Percentiles rank a stretch among this genome's conserved stretches.
These are phyloP conservation scores for Penicillium diatomitis DNA, from an alignment of 495 filamentous ascomycete genomes.

Conservation along the genomic window DNA sequence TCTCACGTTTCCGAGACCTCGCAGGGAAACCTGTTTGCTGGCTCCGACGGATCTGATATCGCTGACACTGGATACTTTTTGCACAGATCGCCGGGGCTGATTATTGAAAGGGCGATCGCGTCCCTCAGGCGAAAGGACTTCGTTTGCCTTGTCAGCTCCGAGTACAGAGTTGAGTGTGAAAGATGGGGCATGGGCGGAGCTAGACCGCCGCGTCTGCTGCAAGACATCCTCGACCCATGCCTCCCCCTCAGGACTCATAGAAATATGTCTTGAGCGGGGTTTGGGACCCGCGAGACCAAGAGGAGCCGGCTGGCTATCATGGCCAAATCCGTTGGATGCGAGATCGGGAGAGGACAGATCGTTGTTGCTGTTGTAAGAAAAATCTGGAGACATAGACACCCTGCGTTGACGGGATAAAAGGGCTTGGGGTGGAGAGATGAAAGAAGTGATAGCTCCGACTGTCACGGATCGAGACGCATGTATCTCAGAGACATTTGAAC, in stretches of 20 bases:
- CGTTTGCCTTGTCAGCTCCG: neutral
- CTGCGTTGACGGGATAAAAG: slow-evolving; percentile 23
- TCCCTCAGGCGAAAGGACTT: slow-evolving; percentile 1
- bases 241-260: slow-evolving; percentile 43
- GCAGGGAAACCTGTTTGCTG: slow-evolving; percentile 30
- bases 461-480: slow-evolving; percentile 22
- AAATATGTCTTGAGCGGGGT: slow-evolving; percentile 32
- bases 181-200: slow-evolving; percentile 20
- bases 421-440: slow-evolving; percentile 25
- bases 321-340: neutral
- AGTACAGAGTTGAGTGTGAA: slow-evolving; percentile 3
- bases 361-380: slow-evolving; percentile 23
- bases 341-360: slow-evolving; percentile 11
- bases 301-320: slow-evolving; percentile 23
- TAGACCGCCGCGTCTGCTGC: slow-evolving; percentile 33
- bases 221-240: slow-evolving; percentile 43
- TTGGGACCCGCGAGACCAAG: slow-evolving; percentile 42
- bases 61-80: slow-evolving; percentile 32
- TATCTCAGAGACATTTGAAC: slow-evolving; percentile 31
- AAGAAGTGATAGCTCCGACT: slow-evolving; percentile 17
- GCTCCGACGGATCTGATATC: slow-evolving; percentile 31
- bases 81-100: slow-evolving; percentile 9
- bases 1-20: slow-evolving; percentile 24
- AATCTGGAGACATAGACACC: slow-evolving; percentile 30
- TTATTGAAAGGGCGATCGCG: neutral